phyloP scores from a whole-genome alignment of 495 filamentous ascomycete genomes.

The Tuber borchii region DNA sequence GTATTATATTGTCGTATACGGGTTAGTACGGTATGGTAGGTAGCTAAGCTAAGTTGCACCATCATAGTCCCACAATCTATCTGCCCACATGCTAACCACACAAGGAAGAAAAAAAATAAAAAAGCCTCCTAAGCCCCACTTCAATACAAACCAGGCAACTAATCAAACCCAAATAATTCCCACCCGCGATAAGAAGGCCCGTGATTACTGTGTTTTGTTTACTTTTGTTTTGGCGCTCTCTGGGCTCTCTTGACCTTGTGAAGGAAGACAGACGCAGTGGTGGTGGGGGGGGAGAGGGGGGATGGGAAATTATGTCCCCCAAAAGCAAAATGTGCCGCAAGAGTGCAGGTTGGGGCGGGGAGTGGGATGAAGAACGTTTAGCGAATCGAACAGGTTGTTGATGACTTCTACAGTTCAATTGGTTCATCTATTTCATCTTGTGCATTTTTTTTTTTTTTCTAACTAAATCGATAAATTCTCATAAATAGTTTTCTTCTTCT shows the following conservation, averaged over 20 bases:
- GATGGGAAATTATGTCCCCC: slow-evolving; percentile 4
- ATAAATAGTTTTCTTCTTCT: not conserved
- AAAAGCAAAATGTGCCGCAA: slow-evolving; percentile 6
- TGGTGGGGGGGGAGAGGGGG: not conserved
- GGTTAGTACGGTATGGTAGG: not conserved
- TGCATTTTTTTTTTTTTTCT: not conserved
- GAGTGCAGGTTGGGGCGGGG: slow-evolving; percentile 1
- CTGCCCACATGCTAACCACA: not conserved
- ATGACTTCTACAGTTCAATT: not conserved
- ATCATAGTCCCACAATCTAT: not conserved
- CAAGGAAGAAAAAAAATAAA: not conserved
- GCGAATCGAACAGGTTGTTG: not conserved
- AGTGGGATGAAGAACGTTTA: not conserved
- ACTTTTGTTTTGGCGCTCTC: not conserved
- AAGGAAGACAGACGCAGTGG: not conserved
- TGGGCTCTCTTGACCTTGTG: not conserved
- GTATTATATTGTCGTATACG: not conserved
- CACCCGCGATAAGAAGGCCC: not conserved
- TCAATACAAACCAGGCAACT: not conserved
- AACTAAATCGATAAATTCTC: not conserved
- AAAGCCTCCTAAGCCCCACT: not conserved
- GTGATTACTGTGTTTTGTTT: slow-evolving; percentile 6
- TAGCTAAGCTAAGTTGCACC: not conserved
- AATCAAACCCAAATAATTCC: slow-evolving; percentile 4
- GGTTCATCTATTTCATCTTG: not conserved